phyloP scores from a whole-genome alignment of 1,284 basidiomycete species.

The Trametes polyzona region DNA sequence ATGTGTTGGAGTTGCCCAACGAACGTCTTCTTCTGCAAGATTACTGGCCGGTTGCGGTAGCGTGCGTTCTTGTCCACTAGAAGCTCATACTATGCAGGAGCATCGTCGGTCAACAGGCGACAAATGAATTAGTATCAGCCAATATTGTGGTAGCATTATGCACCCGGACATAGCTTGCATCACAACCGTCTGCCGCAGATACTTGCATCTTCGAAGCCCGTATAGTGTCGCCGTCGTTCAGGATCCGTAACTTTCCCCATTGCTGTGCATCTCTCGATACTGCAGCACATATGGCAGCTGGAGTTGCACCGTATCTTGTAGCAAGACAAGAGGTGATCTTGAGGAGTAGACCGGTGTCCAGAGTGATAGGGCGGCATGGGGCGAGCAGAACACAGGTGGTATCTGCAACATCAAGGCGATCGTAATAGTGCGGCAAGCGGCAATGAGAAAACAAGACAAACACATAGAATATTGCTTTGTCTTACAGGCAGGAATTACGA shows the following conservation, averaged over 20 bases:
- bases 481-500: background rate
- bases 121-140: background rate
- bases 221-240: constrained; percentile 20
- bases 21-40: background rate
- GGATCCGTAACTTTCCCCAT: constrained; percentile 19
- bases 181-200: constrained; percentile 19
- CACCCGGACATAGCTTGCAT: background rate
- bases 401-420: background rate
- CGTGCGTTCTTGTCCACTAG: constrained; percentile 2
- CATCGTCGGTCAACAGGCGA: background rate
- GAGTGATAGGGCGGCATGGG: background rate
- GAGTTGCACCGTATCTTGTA: constrained; percentile 4
- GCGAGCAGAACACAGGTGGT: constrained; percentile 1
- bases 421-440: background rate
- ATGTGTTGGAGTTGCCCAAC: constrained; percentile 1
- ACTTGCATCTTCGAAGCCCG: constrained; percentile 19
- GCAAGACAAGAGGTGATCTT: constrained; percentile 2
- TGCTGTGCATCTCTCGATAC: background rate
- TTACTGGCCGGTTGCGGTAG: background rate
- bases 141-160: background rate
- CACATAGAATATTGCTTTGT: background rate
- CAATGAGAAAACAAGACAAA: background rate
- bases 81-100: background rate
- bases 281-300: background rate
- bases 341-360: background rate